Evolutionary conservation across 768 basidiomycete genomes (phyloP).

Genomic region (Suillus tomentosus): DNA sequence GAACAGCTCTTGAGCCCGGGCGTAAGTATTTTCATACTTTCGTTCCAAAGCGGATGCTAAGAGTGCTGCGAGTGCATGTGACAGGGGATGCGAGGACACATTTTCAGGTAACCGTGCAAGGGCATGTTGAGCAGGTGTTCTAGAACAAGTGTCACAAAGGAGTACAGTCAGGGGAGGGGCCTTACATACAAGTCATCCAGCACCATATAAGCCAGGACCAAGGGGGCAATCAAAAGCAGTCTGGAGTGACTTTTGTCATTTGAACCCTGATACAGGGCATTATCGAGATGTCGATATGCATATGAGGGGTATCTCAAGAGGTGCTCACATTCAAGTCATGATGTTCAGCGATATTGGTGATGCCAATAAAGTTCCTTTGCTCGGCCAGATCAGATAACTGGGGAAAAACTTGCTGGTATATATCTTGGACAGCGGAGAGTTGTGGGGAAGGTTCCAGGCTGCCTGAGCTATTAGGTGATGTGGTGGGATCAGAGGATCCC

Average conservation of each 20-base stretch:
- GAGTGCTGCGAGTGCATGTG: conserved; percentile 48
- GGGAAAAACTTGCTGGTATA: conserved; percentile 48
- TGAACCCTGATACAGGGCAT: conserved; percentile 30
- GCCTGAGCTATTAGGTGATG: conserved; percentile 13
- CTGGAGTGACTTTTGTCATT: conserved; percentile 44
- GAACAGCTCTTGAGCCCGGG: conserved; percentile 45
- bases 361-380: conserved; percentile 42
- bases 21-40: conserved; percentile 57
- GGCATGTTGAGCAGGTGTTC: conserved; percentile 61
- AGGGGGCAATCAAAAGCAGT: conserved; percentile 56
- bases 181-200: conserved; percentile 59
- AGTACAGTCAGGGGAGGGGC: not conserved
- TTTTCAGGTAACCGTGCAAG: conserved; percentile 55
- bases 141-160: conserved; percentile 27
- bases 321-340: conserved; percentile 54
- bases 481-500: not conserved
- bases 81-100: conserved; percentile 45
- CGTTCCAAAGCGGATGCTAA: conserved; percentile 54
- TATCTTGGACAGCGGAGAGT: conserved; percentile 28
- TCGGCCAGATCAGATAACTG: conserved; percentile 46
- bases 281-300: conserved; percentile 8
- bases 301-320: conserved; percentile 2
- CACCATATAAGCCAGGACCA: conserved; percentile 68
- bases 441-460: conserved; percentile 20
- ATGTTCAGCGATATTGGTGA: conserved; percentile 51